These are phyloP conservation scores for Acanthamoeba castellanii DNA, from an alignment of 208 protist genomes.

Conservation along the genomic window DNA sequence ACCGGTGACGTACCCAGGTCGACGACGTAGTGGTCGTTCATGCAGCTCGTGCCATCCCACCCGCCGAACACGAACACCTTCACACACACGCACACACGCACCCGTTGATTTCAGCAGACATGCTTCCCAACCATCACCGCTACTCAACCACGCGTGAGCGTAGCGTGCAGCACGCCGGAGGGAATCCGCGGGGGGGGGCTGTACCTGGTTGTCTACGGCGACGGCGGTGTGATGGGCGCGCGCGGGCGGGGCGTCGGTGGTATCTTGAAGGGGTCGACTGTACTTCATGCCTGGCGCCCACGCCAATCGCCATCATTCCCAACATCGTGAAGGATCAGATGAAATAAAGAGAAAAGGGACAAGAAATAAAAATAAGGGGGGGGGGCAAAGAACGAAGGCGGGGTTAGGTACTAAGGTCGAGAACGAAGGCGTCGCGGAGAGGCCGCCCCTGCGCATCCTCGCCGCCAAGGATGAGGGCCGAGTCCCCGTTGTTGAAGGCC, in stretches of 20 bases:
- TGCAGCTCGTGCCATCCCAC: neutral
- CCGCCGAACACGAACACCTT: constrained; percentile 42
- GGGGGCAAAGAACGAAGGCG: neutral
- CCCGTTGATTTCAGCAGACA: too few relatives aligned
- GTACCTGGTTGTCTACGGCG: neutral
- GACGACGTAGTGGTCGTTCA: constrained; percentile 10
- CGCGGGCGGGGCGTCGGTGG: neutral
- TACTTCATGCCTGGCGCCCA: neutral
- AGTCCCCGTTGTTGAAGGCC: neutral
- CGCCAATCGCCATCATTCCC: too few relatives aligned
- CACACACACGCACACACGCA: too few relatives aligned
- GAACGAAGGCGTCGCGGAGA: neutral
- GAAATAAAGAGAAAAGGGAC: too few relatives aligned
- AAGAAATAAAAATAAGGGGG: neutral
- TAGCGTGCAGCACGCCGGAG: neutral
- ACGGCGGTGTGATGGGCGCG: neutral
- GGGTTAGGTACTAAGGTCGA: neutral
- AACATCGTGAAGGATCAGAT: too few relatives aligned
- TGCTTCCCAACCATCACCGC: too few relatives aligned
- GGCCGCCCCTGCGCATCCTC: neutral
- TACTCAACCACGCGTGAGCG: neutral
- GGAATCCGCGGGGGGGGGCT: neutral
- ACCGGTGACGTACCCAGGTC: constrained; percentile 12
- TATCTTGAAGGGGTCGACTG: neutral
- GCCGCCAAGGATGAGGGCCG: neutral